phyloP scores from a whole-genome alignment of 202 grass and related monocot species.

The Alloteropsis angusta region DNA sequence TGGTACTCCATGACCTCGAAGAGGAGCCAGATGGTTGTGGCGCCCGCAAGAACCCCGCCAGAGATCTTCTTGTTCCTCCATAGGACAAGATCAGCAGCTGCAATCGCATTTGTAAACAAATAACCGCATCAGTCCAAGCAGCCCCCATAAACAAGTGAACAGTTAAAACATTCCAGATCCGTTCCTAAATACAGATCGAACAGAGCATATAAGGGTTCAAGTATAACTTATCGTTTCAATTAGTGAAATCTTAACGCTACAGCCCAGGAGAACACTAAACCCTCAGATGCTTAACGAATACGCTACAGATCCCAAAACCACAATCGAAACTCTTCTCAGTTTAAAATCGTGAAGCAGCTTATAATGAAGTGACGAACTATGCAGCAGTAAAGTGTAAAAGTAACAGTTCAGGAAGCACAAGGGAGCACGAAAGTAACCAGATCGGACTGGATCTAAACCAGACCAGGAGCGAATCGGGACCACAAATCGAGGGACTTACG shows the following conservation, averaged over 20 bases:
- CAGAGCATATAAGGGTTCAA: background rate
- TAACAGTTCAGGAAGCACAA: background rate
- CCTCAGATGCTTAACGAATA: background rate
- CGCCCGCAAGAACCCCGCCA: slow-evolving; percentile 36
- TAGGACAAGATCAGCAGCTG: slow-evolving; percentile 59
- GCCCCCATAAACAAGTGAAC: background rate
- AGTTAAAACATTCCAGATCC: slow-evolving; percentile 20
- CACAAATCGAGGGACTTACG: slow-evolving; percentile 38
- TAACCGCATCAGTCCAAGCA: background rate
- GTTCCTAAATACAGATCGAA: slow-evolving; percentile 4
- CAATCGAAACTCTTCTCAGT: background rate
- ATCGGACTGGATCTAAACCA: slow-evolving; percentile 20
- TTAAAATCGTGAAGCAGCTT: background rate
- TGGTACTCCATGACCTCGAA: slow-evolving; percentile 70
- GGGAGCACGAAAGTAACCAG: background rate
- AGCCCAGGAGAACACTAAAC: background rate
- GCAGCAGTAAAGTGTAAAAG: background rate
- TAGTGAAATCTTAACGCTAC: background rate
- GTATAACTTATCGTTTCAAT: background rate
- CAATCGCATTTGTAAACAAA: background rate
- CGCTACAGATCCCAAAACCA: background rate
- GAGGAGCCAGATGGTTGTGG: slow-evolving; percentile 59
- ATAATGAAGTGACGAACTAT: background rate
- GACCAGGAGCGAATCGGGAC: background rate
- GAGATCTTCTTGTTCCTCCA: slow-evolving; percentile 79